Conservation (phyloP, 345 rosid genomes). For the Eucalyptus grandis region DNA sequence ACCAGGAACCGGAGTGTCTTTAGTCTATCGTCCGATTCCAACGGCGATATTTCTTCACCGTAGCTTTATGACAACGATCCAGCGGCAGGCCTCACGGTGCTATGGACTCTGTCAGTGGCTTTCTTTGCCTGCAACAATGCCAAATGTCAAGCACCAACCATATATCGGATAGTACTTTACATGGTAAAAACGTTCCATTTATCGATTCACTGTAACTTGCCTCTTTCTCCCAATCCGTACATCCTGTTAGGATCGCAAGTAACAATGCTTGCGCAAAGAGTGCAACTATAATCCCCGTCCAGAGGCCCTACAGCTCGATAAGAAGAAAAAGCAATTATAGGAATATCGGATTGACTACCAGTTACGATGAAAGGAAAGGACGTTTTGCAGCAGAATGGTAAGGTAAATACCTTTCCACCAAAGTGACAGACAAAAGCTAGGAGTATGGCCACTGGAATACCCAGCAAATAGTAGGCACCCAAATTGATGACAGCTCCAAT, state of each 20-base stretch:
- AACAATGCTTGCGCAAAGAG: slow-evolving; percentile 2
- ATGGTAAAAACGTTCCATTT: not conserved
- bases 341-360: not conserved
- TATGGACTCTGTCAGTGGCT: not conserved
- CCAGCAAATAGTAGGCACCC: slow-evolving; percentile 20
- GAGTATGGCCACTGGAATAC: slow-evolving; percentile 1
- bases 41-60: not conserved
- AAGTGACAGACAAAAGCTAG: slow-evolving; percentile 14
- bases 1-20: not conserved
- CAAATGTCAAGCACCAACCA: not conserved
- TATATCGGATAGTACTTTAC: not conserved
- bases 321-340: not conserved
- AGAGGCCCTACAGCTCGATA: slow-evolving; percentile 1
- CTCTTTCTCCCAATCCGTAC: slow-evolving; percentile 10
- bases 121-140: not conserved
- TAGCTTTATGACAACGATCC: not conserved
- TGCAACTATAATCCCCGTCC: slow-evolving; percentile 6
- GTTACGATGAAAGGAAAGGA: not conserved
- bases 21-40: not conserved
- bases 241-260: slow-evolving; percentile 2
- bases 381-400: not conserved
- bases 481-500: not conserved
- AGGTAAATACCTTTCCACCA: not conserved
- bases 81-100: not conserved
- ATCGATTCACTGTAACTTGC: not conserved